These are phyloP conservation scores for Monilinia aucupariae DNA, from an alignment of 2,329 filamentous ascomycete species.

Conservation along the genomic window DNA sequence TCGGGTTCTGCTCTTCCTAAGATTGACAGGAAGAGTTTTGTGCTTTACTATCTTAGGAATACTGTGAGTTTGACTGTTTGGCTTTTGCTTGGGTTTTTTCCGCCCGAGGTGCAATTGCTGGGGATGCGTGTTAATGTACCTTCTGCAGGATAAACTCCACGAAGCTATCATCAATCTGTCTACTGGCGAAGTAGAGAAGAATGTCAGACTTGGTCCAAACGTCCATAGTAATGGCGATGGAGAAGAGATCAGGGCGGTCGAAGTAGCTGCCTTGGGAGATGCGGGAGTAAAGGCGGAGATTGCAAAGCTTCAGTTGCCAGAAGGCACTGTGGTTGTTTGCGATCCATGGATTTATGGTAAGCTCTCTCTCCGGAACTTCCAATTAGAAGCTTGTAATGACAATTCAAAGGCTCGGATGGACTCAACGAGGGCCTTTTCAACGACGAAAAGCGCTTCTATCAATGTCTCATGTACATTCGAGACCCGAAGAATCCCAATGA, in stretches of 20 bases:
- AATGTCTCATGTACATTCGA: slow-evolving; percentile 62
- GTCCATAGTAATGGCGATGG: slow-evolving; percentile 55
- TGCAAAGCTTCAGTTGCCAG: slow-evolving; percentile 55
- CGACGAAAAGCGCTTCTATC: slow-evolving; percentile 46
- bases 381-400: slow-evolving; percentile 8
- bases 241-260: slow-evolving; percentile 54
- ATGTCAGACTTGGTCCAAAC: slow-evolving; percentile 53
- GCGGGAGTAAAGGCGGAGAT: slow-evolving; percentile 54
- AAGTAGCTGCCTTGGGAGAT: slow-evolving; percentile 50
- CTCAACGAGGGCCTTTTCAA: slow-evolving; percentile 43
- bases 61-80: slow-evolving; percentile 43
- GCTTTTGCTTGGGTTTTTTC: background rate
- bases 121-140: background rate
- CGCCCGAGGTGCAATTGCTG: background rate
- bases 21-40: slow-evolving; percentile 47
- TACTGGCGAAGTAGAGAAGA: slow-evolving; percentile 46
- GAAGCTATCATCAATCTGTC: slow-evolving; percentile 53
- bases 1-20: slow-evolving; percentile 37
- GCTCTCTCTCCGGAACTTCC: background rate
- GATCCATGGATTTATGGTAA: slow-evolving; percentile 62
- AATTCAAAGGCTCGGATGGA: slow-evolving; percentile 44
- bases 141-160: slow-evolving; percentile 52
- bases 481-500: slow-evolving; percentile 55
- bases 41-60: slow-evolving; percentile 54
- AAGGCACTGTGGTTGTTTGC: slow-evolving; percentile 52